Evolutionary conservation across 495 filamentous ascomycete species (phyloP), one percentile per base, ranked within the genome.

Genomic region (Podospora pseudocomata): DNA sequence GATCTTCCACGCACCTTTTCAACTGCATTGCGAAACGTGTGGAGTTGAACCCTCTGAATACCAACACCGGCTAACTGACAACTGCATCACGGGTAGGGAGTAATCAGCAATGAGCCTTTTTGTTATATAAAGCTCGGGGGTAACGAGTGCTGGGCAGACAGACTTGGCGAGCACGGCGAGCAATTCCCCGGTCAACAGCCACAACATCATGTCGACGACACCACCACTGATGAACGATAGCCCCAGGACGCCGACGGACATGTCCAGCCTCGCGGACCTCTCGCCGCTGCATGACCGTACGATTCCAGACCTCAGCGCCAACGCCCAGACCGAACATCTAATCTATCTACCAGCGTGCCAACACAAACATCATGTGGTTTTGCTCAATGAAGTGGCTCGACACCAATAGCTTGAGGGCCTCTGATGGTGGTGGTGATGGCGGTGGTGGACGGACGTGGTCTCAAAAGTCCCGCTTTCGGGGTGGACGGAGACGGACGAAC

Each of bases 1-100:
- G 62, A 67, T 67, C 66, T 71, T 71, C 69, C 57, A 65, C 28
- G 54, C 63, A 61, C 64, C 63, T 39, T 39, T 32, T 32, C 30
- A 53, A 44, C 20, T 49, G 60, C 57, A n/a, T 56, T 27, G 20
- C 27, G 60, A 54, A 64, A 67, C 44, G 9, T 39, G 64, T 66
- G 62, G 66, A 65, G 66, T 30, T 62, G 27, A 32, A 2, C 16
- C 5, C 6, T 49, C 39, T 49, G 39, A 49, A 49, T 49, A 13
- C 7, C 39, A 49, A 49, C 39, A 49, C 39, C 18, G 39, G 13
- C 39, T 57, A 49, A 11, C 28, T 20, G 34, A 58, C 64, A 15
- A 34, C 11, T 28, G 49, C 23, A 26, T 23, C 60, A 18, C 60
- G n/a, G 20, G 26, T 26, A 18, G 20, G 18, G 26, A 30, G 18